Evolutionary conservation across 2,329 filamentous ascomycete genomes (phyloP).

Genomic region (Aspergillus cejpii): DNA sequence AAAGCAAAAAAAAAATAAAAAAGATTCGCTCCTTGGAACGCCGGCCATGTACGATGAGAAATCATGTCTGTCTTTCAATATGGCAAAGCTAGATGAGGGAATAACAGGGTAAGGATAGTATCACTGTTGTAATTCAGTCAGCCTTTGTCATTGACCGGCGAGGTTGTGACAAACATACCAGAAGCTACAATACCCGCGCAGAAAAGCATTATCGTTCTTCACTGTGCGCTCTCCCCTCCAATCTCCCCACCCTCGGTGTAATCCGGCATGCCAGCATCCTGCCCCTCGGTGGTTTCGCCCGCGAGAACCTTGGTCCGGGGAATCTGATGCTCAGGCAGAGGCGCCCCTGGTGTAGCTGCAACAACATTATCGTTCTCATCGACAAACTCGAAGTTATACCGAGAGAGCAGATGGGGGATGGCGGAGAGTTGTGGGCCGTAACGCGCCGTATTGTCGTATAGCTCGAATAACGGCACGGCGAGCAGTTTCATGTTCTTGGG

Average conservation of each 20-base stretch:
- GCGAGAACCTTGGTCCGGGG: conserved; percentile 62
- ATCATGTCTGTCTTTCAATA: conserved; percentile 3
- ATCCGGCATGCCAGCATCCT: conserved; percentile 36
- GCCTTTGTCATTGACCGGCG: not conserved
- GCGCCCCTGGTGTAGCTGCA: conserved; percentile 70
- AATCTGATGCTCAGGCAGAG: conserved; percentile 51
- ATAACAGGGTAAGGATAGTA: not conserved
- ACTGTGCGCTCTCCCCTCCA: conserved; percentile 17
- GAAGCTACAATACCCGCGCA: not conserved
- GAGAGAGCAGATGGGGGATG: conserved; percentile 86
- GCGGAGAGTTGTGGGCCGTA: conserved; percentile 95
- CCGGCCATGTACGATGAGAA: conserved; percentile 6
- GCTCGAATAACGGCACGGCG: conserved; percentile 90
- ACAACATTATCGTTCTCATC: conserved; percentile 87
- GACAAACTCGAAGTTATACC: conserved; percentile 97
- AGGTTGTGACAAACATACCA: not conserved
- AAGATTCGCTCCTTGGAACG: conserved; percentile 11
- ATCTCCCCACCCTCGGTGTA: conserved; percentile 22
- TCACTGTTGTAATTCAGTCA: not conserved
- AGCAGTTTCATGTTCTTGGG: conserved; percentile 99
- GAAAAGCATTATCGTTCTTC: not conserved
- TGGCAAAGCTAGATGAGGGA: not conserved
- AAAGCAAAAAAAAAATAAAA: conserved; percentile 1
- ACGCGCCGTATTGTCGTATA: conserved; percentile 92
- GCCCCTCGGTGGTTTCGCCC: conserved; percentile 33